These are phyloP conservation scores for Phytophthora pistaciae DNA, from an alignment of 352 stramenopile genomes.

Conservation along the genomic window DNA sequence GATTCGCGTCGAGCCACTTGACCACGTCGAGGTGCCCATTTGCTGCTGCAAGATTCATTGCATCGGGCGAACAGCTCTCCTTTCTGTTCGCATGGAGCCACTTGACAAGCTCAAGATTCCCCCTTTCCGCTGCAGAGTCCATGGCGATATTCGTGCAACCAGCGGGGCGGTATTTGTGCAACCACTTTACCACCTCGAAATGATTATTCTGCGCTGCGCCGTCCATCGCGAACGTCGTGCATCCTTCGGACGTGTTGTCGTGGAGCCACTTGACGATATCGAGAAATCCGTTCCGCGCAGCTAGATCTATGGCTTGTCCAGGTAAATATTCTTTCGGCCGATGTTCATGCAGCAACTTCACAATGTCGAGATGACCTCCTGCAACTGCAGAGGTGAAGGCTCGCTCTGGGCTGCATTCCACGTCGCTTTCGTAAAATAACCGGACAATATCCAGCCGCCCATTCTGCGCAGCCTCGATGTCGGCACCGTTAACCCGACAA, in stretches of 20 bases:
- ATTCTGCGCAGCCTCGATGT: conserved; percentile 13
- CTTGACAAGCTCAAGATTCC: conserved; percentile 14
- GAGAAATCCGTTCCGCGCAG: conserved; percentile 16
- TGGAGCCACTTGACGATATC: conserved; percentile 25
- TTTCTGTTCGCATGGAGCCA: conserved; percentile 15
- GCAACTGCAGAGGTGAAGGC: conserved; percentile 4
- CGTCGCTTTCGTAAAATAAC: neutral
- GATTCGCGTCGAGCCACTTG: conserved; percentile 17
- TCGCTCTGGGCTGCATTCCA: neutral
- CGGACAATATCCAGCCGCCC: conserved; percentile 17
- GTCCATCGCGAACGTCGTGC: conserved; percentile 9
- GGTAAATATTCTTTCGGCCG: neutral
- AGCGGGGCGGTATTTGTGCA: conserved; percentile 8
- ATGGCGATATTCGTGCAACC: conserved; percentile 13
- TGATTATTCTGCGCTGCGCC: conserved; percentile 14
- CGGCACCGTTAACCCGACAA: neutral
- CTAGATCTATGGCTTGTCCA: conserved; percentile 1
- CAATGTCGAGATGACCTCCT: conserved; percentile 17
- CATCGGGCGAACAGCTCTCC: conserved; percentile 8
- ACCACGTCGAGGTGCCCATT: neutral
- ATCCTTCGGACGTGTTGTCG: conserved; percentile 11
- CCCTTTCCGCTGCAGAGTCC: conserved; percentile 8
- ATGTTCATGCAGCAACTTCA: conserved; percentile 15
- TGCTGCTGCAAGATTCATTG: conserved; percentile 4
- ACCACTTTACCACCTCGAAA: conserved; percentile 14